These are phyloP conservation scores for Diaporthe sp. DNA, from an alignment of 2,329 filamentous ascomycete species.

Conservation along the genomic window DNA sequence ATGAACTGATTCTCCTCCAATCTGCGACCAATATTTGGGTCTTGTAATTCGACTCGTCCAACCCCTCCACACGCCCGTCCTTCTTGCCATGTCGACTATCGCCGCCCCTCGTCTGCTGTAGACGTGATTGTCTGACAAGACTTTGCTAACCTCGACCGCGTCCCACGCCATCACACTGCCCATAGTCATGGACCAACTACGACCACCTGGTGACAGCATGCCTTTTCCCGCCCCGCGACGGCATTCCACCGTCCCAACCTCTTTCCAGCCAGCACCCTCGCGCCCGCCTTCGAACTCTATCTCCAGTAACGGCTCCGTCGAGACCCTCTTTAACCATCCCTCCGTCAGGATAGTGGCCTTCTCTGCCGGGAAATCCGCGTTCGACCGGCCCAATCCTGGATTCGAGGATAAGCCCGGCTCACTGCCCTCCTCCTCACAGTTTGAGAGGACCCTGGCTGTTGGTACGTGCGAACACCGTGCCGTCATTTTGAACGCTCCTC, in stretches of 20 bases:
- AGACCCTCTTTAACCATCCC: slow-evolving; percentile 82
- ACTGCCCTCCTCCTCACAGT: slow-evolving; percentile 79
- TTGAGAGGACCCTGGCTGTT: slow-evolving; percentile 85
- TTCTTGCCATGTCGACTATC: slow-evolving; percentile 35
- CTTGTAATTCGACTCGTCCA: slow-evolving; percentile 7
- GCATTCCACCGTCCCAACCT: slow-evolving; percentile 45
- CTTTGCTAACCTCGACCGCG: neutral
- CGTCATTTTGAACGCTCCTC: neutral
- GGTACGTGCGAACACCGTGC: slow-evolving; percentile 63
- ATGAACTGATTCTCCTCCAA: slow-evolving; percentile 41
- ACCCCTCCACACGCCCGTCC: neutral
- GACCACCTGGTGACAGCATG: slow-evolving; percentile 28
- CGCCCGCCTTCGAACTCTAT: slow-evolving; percentile 45
- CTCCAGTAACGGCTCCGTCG: slow-evolving; percentile 59
- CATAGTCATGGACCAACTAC: slow-evolving; percentile 37
- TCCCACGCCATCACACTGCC: slow-evolving; percentile 9
- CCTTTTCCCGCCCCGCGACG: slow-evolving; percentile 46
- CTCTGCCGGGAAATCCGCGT: slow-evolving; percentile 51
- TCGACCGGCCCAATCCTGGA: slow-evolving; percentile 48
- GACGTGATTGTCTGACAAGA: slow-evolving; percentile 34
- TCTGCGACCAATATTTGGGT: slow-evolving; percentile 36
- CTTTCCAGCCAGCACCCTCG: slow-evolving; percentile 54
- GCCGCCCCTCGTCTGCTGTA: neutral
- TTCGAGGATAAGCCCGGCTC: slow-evolving; percentile 69
- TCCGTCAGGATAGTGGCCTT: slow-evolving; percentile 77